Base-by-base conservation (phyloP, 352 stramenopile genomes). In the Globisporangium acanthophoron region DNA sequence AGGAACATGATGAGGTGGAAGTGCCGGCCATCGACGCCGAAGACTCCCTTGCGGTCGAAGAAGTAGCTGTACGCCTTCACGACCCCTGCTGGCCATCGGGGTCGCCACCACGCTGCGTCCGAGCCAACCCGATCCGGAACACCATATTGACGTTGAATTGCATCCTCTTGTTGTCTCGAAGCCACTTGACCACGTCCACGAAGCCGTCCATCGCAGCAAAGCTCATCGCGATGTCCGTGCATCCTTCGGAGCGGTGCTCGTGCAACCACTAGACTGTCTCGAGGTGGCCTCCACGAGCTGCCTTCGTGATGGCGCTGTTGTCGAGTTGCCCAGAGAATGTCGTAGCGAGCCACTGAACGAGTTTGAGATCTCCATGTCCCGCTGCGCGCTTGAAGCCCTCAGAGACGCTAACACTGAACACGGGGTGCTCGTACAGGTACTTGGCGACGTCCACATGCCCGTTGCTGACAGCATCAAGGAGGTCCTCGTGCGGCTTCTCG, bases 11-110 rank as follows among this genome's bases (percentile, higher is more conserved):
- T 41, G 8, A 41, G 9, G 24, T 69, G 49, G 37, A 72, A 67
- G 45, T 72, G 49, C 39, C 27, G 12, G 13, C 50, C 58, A 15
- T 62, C 50, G 18, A 69, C 58, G 15, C 65, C 62, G 12, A 72
- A 61, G 35, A 67, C 11, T 5, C 57, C 53, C 3, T 45, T 44
- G 15, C 52, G 43, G 3, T 16, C 40, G 4, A 56, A 31, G 15
- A 58, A 8, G 1, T 11, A 12, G n/a, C 24, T 18, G n/a, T 18
- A 16, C 15, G 5, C 3, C 3, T 37, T 16, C 20, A 5, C 3
- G 2, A 24, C 27, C 21, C 39, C 37, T 41, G 7, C 37, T 16
- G 12, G 12, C 37, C 37, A 41, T 37, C 6, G 37, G 16, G 37
- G 37, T 41, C 37, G 33, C 37, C 37, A 41, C 37, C 37, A 16